Conservation (phyloP, 139 green algal species). For the Bryopsis sp. region DNA sequence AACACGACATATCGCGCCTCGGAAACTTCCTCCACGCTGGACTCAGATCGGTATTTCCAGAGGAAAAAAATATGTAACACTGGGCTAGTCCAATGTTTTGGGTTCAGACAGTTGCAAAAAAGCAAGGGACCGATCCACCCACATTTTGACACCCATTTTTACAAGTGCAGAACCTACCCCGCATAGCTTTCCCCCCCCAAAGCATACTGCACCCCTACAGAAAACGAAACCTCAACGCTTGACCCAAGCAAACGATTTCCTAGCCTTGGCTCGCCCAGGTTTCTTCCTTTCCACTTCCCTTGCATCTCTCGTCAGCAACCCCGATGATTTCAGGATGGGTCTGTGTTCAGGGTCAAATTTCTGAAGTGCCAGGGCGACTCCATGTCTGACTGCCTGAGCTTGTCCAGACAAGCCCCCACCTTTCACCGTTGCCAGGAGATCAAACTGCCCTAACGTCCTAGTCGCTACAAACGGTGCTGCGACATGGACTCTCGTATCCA, state of each 20-base stretch:
- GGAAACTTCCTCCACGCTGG: no score
- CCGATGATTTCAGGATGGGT: conserved; percentile 41
- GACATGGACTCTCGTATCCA: conserved; percentile 47
- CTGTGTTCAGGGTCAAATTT: conserved; percentile 52
- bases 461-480: conserved; percentile 72
- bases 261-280: conserved; percentile 67
- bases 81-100: no score
- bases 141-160: no score
- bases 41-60: no score
- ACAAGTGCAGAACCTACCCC: no score
- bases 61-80: no score
- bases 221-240: no score
- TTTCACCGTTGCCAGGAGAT: conserved; percentile 50
- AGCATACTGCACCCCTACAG: no score
- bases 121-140: no score
- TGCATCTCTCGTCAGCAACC: conserved; percentile 66
- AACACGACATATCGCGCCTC: no score
- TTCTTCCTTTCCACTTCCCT: conserved; percentile 95
- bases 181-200: no score
- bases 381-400: conserved; percentile 70
- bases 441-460: conserved; percentile 43
- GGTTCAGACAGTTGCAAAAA: no score
- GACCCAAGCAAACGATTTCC: conserved; percentile 80
- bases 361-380: conserved; percentile 68
- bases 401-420: conserved; percentile 53